phyloP scores from a whole-genome alignment of 257 asterid species.

The Rubia yunnanensis region DNA sequence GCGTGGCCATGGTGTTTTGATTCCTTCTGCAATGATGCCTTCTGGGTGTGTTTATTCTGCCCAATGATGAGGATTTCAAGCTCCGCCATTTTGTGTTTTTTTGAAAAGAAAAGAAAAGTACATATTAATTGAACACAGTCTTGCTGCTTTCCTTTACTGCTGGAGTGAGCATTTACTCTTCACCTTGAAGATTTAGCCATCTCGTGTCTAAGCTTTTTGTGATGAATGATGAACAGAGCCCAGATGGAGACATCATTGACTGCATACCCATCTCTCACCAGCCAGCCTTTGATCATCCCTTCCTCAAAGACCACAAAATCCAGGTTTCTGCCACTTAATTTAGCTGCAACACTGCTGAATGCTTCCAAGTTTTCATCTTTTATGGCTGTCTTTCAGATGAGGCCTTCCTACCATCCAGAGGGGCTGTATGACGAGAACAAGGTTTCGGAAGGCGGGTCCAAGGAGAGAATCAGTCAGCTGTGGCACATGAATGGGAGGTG shows the following conservation, averaged over 20 bases:
- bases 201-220: too few species aligned
- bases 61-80: neutral
- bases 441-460: constrained; percentile 23
- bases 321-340: constrained; percentile 35
- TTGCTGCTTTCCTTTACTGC: neutral
- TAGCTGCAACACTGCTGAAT: too few species aligned
- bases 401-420: constrained; percentile 81
- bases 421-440: constrained; percentile 52
- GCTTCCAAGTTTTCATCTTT: neutral
- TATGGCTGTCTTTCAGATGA: constrained; percentile 24
- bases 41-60: neutral
- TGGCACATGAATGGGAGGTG: constrained; percentile 85
- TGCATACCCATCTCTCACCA: constrained; percentile 78
- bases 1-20: too few species aligned
- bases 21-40: neutral
- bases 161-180: neutral
- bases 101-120: neutral
- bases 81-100: neutral
- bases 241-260: constrained; percentile 84
- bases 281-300: constrained; percentile 88
- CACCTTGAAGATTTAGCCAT: neutral
- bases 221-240: constrained; percentile 42
- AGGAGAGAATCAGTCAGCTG: constrained; percentile 54
- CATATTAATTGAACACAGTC: neutral
- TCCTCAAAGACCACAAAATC: constrained; percentile 85